Percentiles rank a stretch among this genome's conserved stretches.
phyloP scores from a whole-genome alignment of 306 rosid species.

The Senna tora region DNA sequence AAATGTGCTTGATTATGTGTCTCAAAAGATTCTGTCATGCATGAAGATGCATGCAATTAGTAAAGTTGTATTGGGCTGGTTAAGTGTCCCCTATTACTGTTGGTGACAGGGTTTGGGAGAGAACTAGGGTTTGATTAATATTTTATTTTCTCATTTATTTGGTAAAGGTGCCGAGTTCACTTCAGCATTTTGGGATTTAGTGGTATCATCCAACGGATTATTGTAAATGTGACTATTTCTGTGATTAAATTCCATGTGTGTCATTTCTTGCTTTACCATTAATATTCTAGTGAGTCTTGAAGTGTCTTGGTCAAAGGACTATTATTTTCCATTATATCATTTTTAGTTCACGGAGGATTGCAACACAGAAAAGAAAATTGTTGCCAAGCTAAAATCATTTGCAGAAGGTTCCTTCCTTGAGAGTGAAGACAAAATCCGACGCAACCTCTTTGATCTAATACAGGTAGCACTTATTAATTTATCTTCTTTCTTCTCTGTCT shows the following conservation, averaged over 20 bases:
- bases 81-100: neutral
- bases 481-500: slow-evolving; percentile 12
- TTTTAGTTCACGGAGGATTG: slow-evolving; percentile 89
- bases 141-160: slow-evolving; percentile 6
- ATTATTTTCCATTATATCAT: slow-evolving; percentile 22
- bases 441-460: slow-evolving; percentile 74
- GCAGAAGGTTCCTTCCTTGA: slow-evolving; percentile 63
- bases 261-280: slow-evolving; percentile 16
- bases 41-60: neutral
- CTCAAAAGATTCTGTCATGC: neutral
- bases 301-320: slow-evolving; percentile 14
- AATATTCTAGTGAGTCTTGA: slow-evolving; percentile 20
- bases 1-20: neutral
- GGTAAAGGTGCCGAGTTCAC: slow-evolving; percentile 12
- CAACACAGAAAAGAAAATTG: slow-evolving; percentile 85
- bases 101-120: neutral
- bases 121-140: too few species aligned
- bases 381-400: slow-evolving; percentile 71
- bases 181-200: neutral
- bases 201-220: neutral
- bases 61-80: neutral
- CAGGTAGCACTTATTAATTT: slow-evolving; percentile 56
- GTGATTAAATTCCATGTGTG: slow-evolving; percentile 19
- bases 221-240: slow-evolving; percentile 21
- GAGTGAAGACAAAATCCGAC: slow-evolving; percentile 60